A percentile compares a stretch with the other conserved stretches of the same genome.
These are phyloP conservation scores for Beauveria caledonica DNA, from an alignment of 2,329 filamentous ascomycete genomes.

Conservation along the genomic window DNA sequence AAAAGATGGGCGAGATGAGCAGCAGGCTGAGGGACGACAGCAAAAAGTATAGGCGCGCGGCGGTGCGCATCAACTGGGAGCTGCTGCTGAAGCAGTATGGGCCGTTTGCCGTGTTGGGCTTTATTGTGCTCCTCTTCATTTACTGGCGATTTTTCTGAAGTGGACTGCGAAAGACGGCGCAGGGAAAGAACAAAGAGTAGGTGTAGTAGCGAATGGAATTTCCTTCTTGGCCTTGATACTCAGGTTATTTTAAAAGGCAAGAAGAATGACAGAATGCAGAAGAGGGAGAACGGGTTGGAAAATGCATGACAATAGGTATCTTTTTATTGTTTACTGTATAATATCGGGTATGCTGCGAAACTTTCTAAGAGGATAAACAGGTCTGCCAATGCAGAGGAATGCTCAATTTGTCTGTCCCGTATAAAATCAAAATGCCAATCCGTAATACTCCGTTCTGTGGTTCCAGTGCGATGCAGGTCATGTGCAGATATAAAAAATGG, in stretches of 20 bases:
- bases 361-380: not conserved
- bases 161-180: not conserved
- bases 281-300: not conserved
- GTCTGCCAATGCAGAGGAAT: not conserved
- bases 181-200: not conserved
- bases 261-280: not conserved
- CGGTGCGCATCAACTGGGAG: conserved; percentile 97
- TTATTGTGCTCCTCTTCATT: conserved; percentile 79
- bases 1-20: conserved; percentile 95
- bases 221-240: not conserved
- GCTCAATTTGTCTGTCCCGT: not conserved
- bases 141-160: conserved; percentile 86
- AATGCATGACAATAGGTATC: not conserved
- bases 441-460: not conserved
- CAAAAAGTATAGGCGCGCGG: conserved; percentile 86
- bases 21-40: conserved; percentile 82
- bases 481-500: not conserved
- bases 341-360: not conserved
- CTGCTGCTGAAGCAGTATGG: conserved; percentile 94
- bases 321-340: not conserved
- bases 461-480: not conserved
- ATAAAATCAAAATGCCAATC: conserved; percentile 2
- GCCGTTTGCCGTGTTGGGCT: conserved; percentile 71
- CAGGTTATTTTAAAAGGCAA: not conserved
- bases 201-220: not conserved